Conservation (phyloP, 1,139 yeast species). For the Debaryomyces sp. region DNA sequence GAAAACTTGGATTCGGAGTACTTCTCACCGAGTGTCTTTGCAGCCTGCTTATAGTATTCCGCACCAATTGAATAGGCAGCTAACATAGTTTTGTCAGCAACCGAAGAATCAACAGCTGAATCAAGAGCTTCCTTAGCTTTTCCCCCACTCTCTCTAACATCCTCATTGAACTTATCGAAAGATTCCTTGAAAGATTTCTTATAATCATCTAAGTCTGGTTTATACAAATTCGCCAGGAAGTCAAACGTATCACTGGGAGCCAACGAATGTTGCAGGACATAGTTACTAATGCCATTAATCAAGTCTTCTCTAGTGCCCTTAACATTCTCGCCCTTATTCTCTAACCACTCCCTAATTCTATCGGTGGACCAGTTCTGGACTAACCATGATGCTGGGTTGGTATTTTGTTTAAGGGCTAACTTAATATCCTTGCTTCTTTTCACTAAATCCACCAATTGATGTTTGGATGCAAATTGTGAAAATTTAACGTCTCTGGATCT, state of each 20-base stretch:
- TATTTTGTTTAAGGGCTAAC: slow-evolving; percentile 26
- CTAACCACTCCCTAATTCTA: slow-evolving; percentile 26
- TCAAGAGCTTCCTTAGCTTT: slow-evolving; percentile 7
- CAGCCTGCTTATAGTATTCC: slow-evolving; percentile 46
- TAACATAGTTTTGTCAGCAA: slow-evolving; percentile 25
- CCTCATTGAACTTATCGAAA: slow-evolving; percentile 7
- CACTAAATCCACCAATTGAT: slow-evolving; percentile 51
- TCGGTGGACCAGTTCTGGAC: slow-evolving; percentile 24
- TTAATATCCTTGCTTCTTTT: slow-evolving; percentile 47
- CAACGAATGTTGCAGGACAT: slow-evolving; percentile 11
- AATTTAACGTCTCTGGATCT: slow-evolving; percentile 52
- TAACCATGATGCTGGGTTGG: slow-evolving; percentile 21
- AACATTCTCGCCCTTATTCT: slow-evolving; percentile 24
- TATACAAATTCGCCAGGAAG: slow-evolving; percentile 21
- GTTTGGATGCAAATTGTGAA: slow-evolving; percentile 48
- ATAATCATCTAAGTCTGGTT: slow-evolving; percentile 22
- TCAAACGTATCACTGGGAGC: slow-evolving; percentile 11
- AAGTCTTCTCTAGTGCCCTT: slow-evolving; percentile 30
- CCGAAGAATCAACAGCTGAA: slow-evolving; percentile 12
- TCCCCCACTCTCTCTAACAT: slow-evolving; percentile 3
- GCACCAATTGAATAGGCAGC: slow-evolving; percentile 27
- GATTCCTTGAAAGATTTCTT: slow-evolving; percentile 16
- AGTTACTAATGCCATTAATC: slow-evolving; percentile 16
- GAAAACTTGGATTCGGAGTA: slow-evolving; percentile 21
- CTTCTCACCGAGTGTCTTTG: slow-evolving; percentile 28